Percentiles rank a stretch among this genome's conserved stretches.
These are phyloP conservation scores for Chrysochromulina tobinii DNA, from an alignment of 78 protist genomes.

Conservation along the genomic window DNA sequence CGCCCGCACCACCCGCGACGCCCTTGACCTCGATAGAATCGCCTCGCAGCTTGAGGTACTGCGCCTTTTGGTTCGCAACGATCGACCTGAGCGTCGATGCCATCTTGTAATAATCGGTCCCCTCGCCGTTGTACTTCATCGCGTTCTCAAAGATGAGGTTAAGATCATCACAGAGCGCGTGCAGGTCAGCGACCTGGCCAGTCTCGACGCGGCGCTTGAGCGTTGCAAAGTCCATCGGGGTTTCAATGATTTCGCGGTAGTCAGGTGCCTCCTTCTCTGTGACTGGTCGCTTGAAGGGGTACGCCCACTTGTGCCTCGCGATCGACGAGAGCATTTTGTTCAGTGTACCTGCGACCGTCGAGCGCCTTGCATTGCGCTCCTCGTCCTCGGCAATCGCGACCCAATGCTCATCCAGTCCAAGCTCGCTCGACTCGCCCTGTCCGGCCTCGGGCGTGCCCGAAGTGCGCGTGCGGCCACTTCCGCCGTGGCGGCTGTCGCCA, in stretches of 20 bases:
- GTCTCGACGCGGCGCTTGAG: not conserved
- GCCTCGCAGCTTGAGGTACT: not conserved
- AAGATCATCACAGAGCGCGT: not conserved
- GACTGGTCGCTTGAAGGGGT: constrained; percentile 5
- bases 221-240: not conserved
- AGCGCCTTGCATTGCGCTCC: no score
- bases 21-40: no score
- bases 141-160: not conserved
- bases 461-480: no score
- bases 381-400: no score
- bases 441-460: no score
- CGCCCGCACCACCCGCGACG: no score
- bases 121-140: not conserved
- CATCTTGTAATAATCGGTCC: not conserved
- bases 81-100: not conserved
- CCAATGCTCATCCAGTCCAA: no score
- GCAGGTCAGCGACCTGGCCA: not conserved
- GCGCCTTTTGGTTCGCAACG: not conserved
- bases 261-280: constrained; percentile 8
- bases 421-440: no score
- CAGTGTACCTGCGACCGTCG: not conserved
- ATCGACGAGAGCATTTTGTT: not conserved
- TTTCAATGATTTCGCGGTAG: not conserved
- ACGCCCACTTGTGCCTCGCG: constrained; percentile 8
- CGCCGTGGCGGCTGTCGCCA: no score